A percentile compares a stretch with the other conserved stretches of the same genome.
These are phyloP conservation scores for Hypericum androsaemum DNA, from an alignment of 345 rosid species.

Conservation along the genomic window DNA sequence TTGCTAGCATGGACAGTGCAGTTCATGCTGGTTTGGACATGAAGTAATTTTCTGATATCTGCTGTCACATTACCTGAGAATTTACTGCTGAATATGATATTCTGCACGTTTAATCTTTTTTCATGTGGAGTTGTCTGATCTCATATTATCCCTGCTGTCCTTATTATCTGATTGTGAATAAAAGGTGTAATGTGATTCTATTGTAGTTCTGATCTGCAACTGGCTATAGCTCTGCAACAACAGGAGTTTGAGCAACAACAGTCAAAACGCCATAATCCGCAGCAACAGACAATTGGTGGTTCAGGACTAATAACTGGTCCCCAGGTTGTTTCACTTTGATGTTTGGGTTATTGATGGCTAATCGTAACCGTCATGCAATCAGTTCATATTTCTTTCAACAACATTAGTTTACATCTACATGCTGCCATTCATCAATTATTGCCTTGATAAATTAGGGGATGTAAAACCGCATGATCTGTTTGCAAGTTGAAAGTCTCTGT, in stretches of 20 bases:
- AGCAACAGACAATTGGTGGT: slow-evolving; percentile 36
- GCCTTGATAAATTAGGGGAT: too few relatives aligned
- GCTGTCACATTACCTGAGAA: background rate
- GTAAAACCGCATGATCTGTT: too few relatives aligned
- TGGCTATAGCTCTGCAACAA: slow-evolving; percentile 94
- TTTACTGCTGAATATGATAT: too few relatives aligned
- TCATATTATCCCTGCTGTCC: too few relatives aligned
- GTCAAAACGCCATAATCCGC: slow-evolving; percentile 41
- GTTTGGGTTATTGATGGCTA: background rate
- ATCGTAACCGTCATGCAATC: too few relatives aligned
- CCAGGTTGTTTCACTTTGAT: slow-evolving; percentile 36
- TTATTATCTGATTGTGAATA: slow-evolving; percentile 10
- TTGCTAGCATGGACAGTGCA: slow-evolving; percentile 67
- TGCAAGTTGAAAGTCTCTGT: too few relatives aligned
- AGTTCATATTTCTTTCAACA: too few relatives aligned
- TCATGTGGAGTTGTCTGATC: too few relatives aligned
- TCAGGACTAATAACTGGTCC: slow-evolving; percentile 82
- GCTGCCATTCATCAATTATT: too few relatives aligned
- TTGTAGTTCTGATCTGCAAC: slow-evolving; percentile 82
- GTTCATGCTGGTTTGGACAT: slow-evolving; percentile 49
- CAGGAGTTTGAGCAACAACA: slow-evolving; percentile 82
- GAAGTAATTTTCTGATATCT: slow-evolving; percentile 42
- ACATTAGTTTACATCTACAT: too few relatives aligned
- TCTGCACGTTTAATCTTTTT: too few relatives aligned
- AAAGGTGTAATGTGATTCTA: slow-evolving; percentile 8